A percentile compares a stretch with the other conserved stretches of the same genome.
phyloP scores from a whole-genome alignment of 2,329 filamentous ascomycete genomes.

The Dothistroma septosporum region DNA sequence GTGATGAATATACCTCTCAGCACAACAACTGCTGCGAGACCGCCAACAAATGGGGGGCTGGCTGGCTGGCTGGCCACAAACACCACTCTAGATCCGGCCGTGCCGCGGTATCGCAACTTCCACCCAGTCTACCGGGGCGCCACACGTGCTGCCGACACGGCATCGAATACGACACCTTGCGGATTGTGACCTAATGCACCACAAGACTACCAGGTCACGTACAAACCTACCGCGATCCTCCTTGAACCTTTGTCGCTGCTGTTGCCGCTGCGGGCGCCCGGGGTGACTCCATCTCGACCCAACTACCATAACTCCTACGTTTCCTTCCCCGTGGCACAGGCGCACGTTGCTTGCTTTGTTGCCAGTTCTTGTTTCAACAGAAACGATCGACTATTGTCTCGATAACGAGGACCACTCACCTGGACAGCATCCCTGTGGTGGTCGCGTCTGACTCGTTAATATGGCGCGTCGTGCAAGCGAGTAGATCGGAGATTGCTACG shows the following conservation, averaged over 20 bases:
- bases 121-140: constrained; percentile 5
- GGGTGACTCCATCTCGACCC: constrained; percentile 4
- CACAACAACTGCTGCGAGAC: neutral
- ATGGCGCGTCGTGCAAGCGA: neutral
- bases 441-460: neutral
- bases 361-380: neutral
- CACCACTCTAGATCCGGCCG: neutral
- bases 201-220: constrained; percentile 8
- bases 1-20: neutral
- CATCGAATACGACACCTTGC: neutral
- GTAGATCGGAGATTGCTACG: neutral
- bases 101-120: neutral
- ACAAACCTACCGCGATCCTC: constrained; percentile 5
- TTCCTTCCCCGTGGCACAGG: too few relatives aligned
- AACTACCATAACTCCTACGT: neutral
- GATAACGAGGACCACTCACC: neutral
- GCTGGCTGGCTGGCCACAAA: neutral
- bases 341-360: neutral
- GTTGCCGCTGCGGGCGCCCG: neutral
- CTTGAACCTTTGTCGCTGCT: neutral
- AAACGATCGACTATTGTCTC: neutral
- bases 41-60: neutral
- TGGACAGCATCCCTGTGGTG: neutral
- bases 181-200: neutral
- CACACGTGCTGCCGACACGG: constrained; percentile 2